Evolutionary conservation across 2,329 filamentous ascomycete genomes (phyloP).

Genomic region (Penicillium sclerotiorum): DNA sequence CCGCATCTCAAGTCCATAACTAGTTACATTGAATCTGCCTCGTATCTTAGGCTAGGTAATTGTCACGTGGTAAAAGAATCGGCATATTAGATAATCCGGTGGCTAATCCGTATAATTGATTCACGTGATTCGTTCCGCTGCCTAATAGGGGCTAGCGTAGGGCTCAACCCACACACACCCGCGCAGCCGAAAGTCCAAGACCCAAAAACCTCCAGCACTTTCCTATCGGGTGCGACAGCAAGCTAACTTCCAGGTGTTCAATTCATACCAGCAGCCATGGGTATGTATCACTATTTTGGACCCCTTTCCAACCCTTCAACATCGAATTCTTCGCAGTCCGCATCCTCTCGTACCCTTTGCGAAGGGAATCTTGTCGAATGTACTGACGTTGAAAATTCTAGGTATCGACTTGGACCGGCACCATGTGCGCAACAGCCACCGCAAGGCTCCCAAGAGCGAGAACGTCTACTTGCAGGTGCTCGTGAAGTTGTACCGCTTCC

Average conservation of each 20-base stretch:
- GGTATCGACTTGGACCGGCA: slow-evolving; percentile 63
- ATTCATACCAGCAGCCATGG: slow-evolving; percentile 48
- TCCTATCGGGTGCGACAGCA: slow-evolving; percentile 44
- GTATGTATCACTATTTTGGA: slow-evolving; percentile 32
- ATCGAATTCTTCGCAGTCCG: background rate
- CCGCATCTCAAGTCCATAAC: no score
- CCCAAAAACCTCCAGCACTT: slow-evolving; percentile 42
- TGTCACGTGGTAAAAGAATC: no score
- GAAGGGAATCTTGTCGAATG: background rate
- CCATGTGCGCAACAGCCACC: slow-evolving; percentile 71
- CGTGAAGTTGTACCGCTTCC: slow-evolving; percentile 97
- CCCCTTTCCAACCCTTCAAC: background rate
- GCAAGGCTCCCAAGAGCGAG: slow-evolving; percentile 95
- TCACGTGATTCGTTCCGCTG: slow-evolving; percentile 12
- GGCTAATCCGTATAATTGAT: background rate
- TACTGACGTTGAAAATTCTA: slow-evolving; percentile 29
- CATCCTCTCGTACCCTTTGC: background rate
- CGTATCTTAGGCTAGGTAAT: no score
- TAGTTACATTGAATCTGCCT: no score
- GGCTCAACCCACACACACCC: slow-evolving; percentile 49
- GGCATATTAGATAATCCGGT: no score
- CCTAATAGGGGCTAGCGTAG: slow-evolving; percentile 42
- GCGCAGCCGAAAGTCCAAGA: slow-evolving; percentile 44
- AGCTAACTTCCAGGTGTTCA: slow-evolving; percentile 43
- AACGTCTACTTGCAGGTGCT: slow-evolving; percentile 97